A percentile compares a stretch with the other conserved stretches of the same genome.
Conservation (phyloP, 371 early-diverging fungal genomes). For the Coemansia sp. region DNA sequence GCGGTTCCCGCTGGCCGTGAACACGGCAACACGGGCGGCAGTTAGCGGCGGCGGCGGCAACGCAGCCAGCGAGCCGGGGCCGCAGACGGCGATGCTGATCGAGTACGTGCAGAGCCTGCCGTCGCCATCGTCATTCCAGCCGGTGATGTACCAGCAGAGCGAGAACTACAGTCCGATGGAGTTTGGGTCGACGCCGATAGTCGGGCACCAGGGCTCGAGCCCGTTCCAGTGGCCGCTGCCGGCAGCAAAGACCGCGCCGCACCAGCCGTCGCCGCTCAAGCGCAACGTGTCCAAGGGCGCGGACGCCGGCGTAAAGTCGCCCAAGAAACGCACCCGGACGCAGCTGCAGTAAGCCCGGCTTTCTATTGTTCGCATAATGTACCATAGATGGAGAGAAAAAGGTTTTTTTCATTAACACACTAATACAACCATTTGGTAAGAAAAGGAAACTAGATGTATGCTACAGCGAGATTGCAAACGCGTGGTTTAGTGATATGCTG, state of each 20-base stretch:
- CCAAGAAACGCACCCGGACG: conserved; percentile 38
- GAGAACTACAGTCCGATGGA: conserved; percentile 65
- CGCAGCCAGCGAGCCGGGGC: conserved; percentile 43
- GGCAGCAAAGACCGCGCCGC: conserved; percentile 24
- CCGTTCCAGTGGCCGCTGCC: conserved; percentile 66
- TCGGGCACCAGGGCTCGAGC: conserved; percentile 49
- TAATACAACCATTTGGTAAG: background rate
- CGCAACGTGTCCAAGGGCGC: conserved; percentile 26
- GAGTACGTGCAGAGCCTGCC: conserved; percentile 76
- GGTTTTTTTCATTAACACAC: background rate
- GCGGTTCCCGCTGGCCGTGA: conserved; percentile 45
- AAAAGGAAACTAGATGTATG: background rate
- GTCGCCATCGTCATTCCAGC: conserved; percentile 75
- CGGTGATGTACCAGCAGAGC: conserved; percentile 69
- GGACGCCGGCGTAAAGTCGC: conserved; percentile 3
- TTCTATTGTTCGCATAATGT: background rate
- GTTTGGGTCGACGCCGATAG: conserved; percentile 63
- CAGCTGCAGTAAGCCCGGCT: background rate
- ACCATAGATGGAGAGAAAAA: background rate
- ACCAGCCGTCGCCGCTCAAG: conserved; percentile 47
- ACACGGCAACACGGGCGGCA: conserved; percentile 31
- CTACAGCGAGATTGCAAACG: background rate
- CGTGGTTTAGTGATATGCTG: too few species aligned
- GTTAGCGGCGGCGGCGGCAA: background rate
- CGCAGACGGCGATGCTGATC: conserved; percentile 52